Evolutionary conservation across 2,329 filamentous ascomycete genomes (phyloP).

Genomic region (Fonsecaea pedrosoi): DNA sequence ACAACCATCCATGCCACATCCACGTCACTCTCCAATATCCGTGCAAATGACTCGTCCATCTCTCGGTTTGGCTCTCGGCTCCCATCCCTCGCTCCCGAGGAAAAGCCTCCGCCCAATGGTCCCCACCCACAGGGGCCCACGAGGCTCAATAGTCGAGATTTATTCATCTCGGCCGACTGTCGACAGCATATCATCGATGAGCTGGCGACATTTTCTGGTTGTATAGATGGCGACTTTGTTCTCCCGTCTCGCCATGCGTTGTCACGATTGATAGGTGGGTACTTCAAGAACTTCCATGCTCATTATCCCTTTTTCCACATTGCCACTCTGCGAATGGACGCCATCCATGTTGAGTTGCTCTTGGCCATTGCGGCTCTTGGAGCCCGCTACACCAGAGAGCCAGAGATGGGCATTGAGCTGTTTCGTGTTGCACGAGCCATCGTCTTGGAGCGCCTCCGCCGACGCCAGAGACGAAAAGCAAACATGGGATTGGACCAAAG

Average conservation of each 20-base stretch:
- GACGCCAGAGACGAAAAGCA: conserved; percentile 2
- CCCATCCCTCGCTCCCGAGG: conserved; percentile 48
- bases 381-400: conserved; percentile 41
- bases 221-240: conserved; percentile 28
- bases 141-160: conserved; percentile 29
- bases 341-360: conserved; percentile 70
- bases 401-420: conserved; percentile 8
- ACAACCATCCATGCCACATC: neutral
- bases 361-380: conserved; percentile 70
- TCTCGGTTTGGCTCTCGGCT: conserved; percentile 49
- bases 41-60: conserved; percentile 36
- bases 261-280: conserved; percentile 72
- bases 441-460: neutral
- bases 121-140: neutral
- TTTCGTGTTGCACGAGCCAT: neutral
- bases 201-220: conserved; percentile 25
- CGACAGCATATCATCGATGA: conserved; percentile 39
- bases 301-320: conserved; percentile 70
- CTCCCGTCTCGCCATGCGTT: conserved; percentile 70
- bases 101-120: conserved; percentile 32
- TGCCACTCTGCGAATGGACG: conserved; percentile 67
- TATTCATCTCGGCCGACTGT: conserved; percentile 43
- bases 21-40: neutral
- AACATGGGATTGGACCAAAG: neutral
- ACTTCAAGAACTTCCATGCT: conserved; percentile 70